Base-by-base conservation (phyloP, 2,329 filamentous ascomycete genomes). In the Uncinocarpus reesii region DNA sequence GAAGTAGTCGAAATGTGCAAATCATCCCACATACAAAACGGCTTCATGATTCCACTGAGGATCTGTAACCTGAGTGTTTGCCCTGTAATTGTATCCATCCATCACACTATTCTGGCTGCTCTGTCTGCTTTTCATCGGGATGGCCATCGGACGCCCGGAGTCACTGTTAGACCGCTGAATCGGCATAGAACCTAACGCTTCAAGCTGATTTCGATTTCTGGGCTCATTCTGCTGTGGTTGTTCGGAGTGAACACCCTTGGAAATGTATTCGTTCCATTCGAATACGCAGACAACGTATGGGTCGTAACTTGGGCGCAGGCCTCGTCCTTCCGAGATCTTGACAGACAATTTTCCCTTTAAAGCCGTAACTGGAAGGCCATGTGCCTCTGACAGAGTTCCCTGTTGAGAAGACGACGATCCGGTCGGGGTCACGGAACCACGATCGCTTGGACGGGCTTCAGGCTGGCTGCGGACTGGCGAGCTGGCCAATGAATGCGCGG, bases 231-330 rank as follows among this genome's bases (percentile, higher is more conserved):
- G 81, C 26, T 75, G 72, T 20, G 75, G 68, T 47, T 76, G 77
- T 50, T 79, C 75, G n/a, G 47, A 71, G 55, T 82, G 79, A 10
- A 89, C 86, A 2, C 87, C 87, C 48, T 86, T 83, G 1, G 92
- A 96, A 48, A 98, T 95, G 58, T 94, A 83, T 65, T 98, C 92
- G 61, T 90, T 95, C 64, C 87, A 85, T 65, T 98, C 92, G 61
- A 96, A 98, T 21, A 95, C 89, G 51, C 86, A 94, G 8, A 98
- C 88, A 45, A 95, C 86, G 60, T 98, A 98, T 1, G 92, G 92
- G 60, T 95, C 86, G 51, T 81, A 80, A 62, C 87, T 87, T 50
- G 81, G 86, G 52, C 84, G 78, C 45, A 98, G 70, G 7, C 86
- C 86, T 59, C 87, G 78, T 41, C 84, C 92, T 65, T 95, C 87